Evolutionary conservation across 495 filamentous ascomycete species (phyloP), one percentile per base, ranked within the genome.

Genomic region (Bryoglossum gracile): DNA sequence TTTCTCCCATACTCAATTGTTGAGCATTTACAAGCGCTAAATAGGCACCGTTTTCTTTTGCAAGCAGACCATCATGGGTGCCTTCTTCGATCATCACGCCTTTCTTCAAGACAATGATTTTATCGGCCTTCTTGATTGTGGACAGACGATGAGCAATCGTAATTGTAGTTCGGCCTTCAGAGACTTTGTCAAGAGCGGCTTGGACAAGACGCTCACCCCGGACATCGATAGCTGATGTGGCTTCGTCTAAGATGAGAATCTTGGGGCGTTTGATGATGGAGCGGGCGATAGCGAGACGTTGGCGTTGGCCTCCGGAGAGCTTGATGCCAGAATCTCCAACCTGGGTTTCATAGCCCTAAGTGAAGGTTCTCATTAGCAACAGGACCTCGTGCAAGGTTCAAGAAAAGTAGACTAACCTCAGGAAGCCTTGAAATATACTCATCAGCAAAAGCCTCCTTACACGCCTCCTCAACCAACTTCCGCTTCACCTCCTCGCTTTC

Each of bases 201-300:
- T 81, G 77, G 3, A 83, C 77, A 19, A 80, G 63, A n/a, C 69
- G 65, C 54, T 82, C 78, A 14, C 74, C 68, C 8, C 71, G 66
- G 22, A 75, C 71, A 51, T 82, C 78, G 19, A 83, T 74, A 24
- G 76, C 71, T 43, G 70, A 80, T 0, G 87, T 92, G 14, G 88
- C 87, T 63, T 94, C 88, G 57, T 94, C 87, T 5, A 95, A 66
- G 25, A 94, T 82, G 4, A 95, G 67, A 47, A 95, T 82, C n/a
- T 78, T 77, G 0, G 89, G 87, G 39, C 86, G 73, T 57, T 86
- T 85, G 45, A 94, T 74, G 23, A 89, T 77, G 19, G 79, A 81
- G 17, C 84, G 70, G 1, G 84, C 84, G 43, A 89, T 80, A 8
- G 84, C 76, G 0, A 87, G 62, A 34, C 82, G 68, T 55, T 87